phyloP scores from a whole-genome alignment of 2,329 filamentous ascomycete genomes.

The Apiospora arundinis region DNA sequence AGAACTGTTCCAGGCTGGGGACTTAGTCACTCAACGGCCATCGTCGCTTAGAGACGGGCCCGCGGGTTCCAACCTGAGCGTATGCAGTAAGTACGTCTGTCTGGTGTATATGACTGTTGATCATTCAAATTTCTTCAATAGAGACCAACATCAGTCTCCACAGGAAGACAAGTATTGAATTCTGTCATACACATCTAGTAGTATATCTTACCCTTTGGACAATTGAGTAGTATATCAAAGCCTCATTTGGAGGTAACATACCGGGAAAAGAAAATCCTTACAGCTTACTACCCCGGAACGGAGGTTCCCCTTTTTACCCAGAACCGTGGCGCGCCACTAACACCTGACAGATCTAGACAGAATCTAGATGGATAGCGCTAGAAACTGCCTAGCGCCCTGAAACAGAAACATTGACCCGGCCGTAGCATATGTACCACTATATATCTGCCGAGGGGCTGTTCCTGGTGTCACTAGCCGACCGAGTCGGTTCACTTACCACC shows the following conservation, averaged over 20 bases:
- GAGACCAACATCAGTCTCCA: background rate
- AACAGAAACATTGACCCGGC: background rate
- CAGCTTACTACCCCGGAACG: background rate
- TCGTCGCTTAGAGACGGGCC: background rate
- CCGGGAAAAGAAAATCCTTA: too few relatives aligned
- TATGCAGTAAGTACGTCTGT: too few relatives aligned
- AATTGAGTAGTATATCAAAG: background rate
- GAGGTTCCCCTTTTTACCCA: background rate
- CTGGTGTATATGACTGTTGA: background rate
- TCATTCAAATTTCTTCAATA: background rate
- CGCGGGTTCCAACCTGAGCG: constrained; percentile 8
- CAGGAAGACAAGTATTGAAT: background rate
- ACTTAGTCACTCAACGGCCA: background rate
- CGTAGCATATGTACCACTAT: too few relatives aligned
- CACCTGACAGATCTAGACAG: constrained; percentile 8
- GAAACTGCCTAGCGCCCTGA: constrained; percentile 6
- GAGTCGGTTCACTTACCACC: too few relatives aligned
- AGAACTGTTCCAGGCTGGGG: background rate
- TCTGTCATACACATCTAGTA: background rate
- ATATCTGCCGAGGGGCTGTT: constrained; percentile 1
- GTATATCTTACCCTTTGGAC: background rate
- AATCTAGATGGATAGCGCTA: background rate
- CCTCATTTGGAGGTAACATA: background rate
- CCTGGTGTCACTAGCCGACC: background rate
- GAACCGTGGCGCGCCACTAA: constrained; percentile 3